Evolutionary conservation across 768 basidiomycete species (phyloP).

Genomic region (Epithele typhae): DNA sequence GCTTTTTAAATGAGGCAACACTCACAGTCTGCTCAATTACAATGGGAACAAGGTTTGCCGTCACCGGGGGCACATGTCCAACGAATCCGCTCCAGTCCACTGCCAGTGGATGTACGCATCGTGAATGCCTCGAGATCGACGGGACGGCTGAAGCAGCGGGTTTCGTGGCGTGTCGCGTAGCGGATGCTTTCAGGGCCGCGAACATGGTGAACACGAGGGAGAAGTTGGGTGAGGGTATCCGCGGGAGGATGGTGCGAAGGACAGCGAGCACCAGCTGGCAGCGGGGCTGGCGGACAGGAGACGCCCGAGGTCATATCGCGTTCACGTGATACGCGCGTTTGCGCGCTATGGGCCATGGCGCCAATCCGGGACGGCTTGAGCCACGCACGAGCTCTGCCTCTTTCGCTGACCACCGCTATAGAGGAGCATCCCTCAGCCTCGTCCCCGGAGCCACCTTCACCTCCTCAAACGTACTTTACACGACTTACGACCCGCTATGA

Average conservation of each 20-base stretch:
- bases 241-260: no score
- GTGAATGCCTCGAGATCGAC: constrained; percentile 21
- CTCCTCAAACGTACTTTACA: no score
- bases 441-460: no score
- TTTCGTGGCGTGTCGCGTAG: neutral
- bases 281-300: no score
- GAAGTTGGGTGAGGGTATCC: no score
- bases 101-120: constrained; percentile 53
- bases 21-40: constrained; percentile 88
- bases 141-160: neutral
- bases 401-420: constrained; percentile 9
- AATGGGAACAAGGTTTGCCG: constrained; percentile 69
- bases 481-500: constrained; percentile 3
- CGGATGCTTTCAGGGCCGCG: constrained; percentile 3
- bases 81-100: constrained; percentile 20
- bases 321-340: constrained; percentile 26
- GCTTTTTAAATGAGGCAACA: neutral
- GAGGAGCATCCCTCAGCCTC: no score
- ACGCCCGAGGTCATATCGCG: constrained; percentile 13
- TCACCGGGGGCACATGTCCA: constrained; percentile 11
- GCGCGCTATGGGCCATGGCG: constrained; percentile 7
- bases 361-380: constrained; percentile 4
- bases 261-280: no score
- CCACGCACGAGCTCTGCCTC: constrained; percentile 6
- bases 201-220: constrained; percentile 3